These are phyloP conservation scores for Daldinia eschscholtzii DNA, from an alignment of 2,329 filamentous ascomycete genomes.

Conservation along the genomic window DNA sequence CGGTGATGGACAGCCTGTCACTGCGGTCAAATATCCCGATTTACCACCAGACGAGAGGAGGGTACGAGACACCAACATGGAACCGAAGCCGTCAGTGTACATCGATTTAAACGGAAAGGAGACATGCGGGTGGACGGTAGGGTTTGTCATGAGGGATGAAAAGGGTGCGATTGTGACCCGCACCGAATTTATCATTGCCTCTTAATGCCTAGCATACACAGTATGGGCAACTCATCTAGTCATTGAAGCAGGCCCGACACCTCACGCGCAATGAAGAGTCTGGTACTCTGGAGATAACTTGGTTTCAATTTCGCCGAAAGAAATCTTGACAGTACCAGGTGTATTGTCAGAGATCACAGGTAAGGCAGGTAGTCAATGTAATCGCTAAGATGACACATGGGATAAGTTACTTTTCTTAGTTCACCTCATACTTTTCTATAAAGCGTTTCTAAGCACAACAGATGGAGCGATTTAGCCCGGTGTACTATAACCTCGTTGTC, in stretches of 20 bases:
- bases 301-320: not conserved
- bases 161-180: constrained; percentile 39
- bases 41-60: constrained; percentile 49
- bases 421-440: not conserved
- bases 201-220: not conserved
- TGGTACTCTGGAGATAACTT: not conserved
- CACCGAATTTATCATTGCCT: constrained; percentile 43
- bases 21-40: constrained; percentile 37
- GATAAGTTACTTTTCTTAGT: not conserved
- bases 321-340: not conserved
- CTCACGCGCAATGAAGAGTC: not conserved
- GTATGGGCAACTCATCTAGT: not conserved
- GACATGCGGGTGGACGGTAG: constrained; percentile 38
- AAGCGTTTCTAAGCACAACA: not conserved
- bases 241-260: not conserved
- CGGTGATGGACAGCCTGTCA: constrained; percentile 34
- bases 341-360: not conserved
- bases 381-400: not conserved
- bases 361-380: not conserved
- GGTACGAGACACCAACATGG: constrained; percentile 43
- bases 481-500: not conserved
- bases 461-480: no score
- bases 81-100: constrained; percentile 35
- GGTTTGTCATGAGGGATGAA: constrained; percentile 44
- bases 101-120: constrained; percentile 38